Evolutionary conservation across 768 basidiomycete species (phyloP).

Genomic region (Hydnomerulius pinastri): DNA sequence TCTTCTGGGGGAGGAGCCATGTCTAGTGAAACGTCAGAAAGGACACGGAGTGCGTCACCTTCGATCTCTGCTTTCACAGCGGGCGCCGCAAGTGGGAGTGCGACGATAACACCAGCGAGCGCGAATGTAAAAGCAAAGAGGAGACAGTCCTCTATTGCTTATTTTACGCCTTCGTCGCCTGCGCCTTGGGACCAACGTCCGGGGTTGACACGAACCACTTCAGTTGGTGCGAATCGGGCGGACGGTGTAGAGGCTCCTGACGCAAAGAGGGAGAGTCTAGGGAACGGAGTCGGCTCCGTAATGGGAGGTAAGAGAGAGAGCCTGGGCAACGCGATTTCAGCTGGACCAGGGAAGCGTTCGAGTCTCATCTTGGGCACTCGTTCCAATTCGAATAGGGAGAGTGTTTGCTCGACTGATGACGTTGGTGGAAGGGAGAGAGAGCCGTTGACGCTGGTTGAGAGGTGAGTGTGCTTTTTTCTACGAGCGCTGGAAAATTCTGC

Average conservation of each 20-base stretch:
- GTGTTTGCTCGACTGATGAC: slow-evolving; percentile 16
- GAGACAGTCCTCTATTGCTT: slow-evolving; percentile 31
- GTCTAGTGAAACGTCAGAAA: neutral
- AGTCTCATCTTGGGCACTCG: slow-evolving; percentile 21
- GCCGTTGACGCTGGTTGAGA: slow-evolving; percentile 71
- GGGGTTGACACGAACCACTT: neutral
- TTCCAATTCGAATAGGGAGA: slow-evolving; percentile 18
- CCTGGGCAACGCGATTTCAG: neutral
- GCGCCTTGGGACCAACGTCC: slow-evolving; percentile 23
- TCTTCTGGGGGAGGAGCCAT: neutral
- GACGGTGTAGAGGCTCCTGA: neutral
- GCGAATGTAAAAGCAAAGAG: slow-evolving; percentile 10
- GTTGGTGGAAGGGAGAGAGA: slow-evolving; percentile 23
- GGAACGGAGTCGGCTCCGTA: too few relatives aligned
- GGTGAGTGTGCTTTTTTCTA: slow-evolving; percentile 45
- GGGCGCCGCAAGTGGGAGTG: neutral
- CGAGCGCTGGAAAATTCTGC: too few relatives aligned
- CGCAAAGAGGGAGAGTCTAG: slow-evolving; percentile 3
- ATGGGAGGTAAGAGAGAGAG: slow-evolving; percentile 7
- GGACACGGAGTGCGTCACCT: slow-evolving; percentile 6
- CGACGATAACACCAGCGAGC: neutral
- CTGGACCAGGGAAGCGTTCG: slow-evolving; percentile 8
- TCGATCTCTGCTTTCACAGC: neutral
- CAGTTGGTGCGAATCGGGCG: neutral
- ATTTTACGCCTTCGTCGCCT: slow-evolving; percentile 29